Conservation (phyloP, 2,329 filamentous ascomycete genomes). For the Trichoderma sp. region DNA sequence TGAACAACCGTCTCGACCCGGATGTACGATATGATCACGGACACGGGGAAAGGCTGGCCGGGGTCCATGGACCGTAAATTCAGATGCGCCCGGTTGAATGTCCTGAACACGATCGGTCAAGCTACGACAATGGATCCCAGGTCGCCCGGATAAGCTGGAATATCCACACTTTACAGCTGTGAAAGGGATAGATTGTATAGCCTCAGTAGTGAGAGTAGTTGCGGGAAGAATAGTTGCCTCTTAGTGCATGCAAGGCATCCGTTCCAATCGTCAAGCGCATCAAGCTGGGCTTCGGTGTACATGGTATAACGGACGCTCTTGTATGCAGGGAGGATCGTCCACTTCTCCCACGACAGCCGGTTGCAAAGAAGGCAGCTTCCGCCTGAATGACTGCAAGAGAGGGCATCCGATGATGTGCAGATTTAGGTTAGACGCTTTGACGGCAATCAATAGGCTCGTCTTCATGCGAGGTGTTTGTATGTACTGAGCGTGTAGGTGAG, state of each 20-base stretch:
- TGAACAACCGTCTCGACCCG: background rate
- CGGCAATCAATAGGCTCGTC: background rate
- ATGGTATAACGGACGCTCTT: background rate
- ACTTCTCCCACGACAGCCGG: background rate
- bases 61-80: background rate
- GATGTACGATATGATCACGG: background rate
- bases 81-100: too few species aligned
- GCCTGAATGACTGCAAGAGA: background rate
- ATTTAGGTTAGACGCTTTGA: background rate
- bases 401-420: background rate
- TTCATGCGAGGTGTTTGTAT: too few species aligned
- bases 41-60: background rate
- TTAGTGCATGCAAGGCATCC: slow-evolving; percentile 13
- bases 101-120: background rate
- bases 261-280: background rate
- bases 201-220: background rate
- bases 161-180: too few species aligned
- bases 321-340: background rate
- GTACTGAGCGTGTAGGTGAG: background rate
- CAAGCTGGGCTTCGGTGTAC: background rate
- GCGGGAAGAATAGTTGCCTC: background rate
- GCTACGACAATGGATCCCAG: too few species aligned
- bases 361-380: background rate
- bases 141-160: too few species aligned
- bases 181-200: background rate